Base-by-base conservation (phyloP, 108 stramenopile genomes). In the Mayamaea pseudoterrestris region DNA sequence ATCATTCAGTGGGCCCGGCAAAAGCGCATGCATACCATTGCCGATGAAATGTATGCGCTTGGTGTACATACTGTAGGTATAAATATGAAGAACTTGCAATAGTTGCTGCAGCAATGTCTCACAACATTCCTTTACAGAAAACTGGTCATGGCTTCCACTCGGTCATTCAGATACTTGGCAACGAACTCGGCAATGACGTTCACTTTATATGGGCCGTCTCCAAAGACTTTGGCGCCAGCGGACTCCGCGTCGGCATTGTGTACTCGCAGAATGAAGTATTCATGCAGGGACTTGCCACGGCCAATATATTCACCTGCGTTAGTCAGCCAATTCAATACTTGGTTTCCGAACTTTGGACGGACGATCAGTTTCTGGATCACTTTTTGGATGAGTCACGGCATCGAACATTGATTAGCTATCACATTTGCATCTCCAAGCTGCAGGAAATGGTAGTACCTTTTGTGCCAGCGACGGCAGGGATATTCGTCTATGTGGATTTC, bases 191-290 rank as follows among this genome's bases (percentile, higher is more conserved):
- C 21, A 54, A 66, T 31, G 73, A 92, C 41, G 80, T 93, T 7
- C 94, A 95, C 55, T 60, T 86, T 22, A 30, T 95, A 7, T 95
- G 87, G 84, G 82, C 84, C 17, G 47, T 95, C 23, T 85, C 83
- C 9, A 95, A 95, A 65, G 94, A 95, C 54, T 93, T 95, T 53
- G 87, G 83, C 17, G 71, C 83, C 21, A 74, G 74, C 41, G 94
- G 94, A 20, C 68, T 93, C 44, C 78, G 94, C 16, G 60, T 86
- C 27, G 94, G 90, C 3, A 58, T 83, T 21, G 40, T 91, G 0
- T 95, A 90, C 39, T 63, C 89, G 14, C 78, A 93, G 66, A 93
- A 95, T 63, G 47, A 68, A 27, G 40, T 37, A 1, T 60, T 82
- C 6, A 63, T 82, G 17, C 35, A 53, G 40, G 53, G 25, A 1